Base-by-base conservation (phyloP, 352 stramenopile genomes). In the Globisporangium echinulatum region DNA sequence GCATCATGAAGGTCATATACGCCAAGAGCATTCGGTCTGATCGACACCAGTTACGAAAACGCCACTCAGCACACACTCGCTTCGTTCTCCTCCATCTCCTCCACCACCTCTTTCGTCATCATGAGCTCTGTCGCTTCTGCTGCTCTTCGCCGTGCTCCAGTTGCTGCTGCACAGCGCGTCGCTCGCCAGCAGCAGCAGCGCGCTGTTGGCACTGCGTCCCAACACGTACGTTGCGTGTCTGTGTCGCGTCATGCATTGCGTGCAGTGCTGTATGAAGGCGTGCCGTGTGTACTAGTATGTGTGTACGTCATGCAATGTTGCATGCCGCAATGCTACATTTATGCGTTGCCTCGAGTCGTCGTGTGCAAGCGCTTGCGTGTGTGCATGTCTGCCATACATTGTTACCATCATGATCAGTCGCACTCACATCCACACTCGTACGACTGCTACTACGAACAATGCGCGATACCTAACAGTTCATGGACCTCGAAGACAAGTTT, bases 401-500 rank as follows among this genome's bases (percentile, higher is more conserved):
- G 25, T 1, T 3, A 3, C 25, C 25, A 33, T 33, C 25, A 33
- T 33, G 25, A 3, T 3, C 25, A 33, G 25, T 33, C 25, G 25
- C 25, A 33, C 25, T 33, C 25, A 33, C 43, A 15, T 48, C 43
- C 13, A 48, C 43, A 17, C 43, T 48, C 13, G 4, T 10, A 11
- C 39, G 39, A 43, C 11, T 43, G 39, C 39, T 48, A 11, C 10
- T 15, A 6, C 13, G 10, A 48, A 17, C 43, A 11, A 48, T 48
- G 25, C 43, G 13, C 15, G 43, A n/a, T 13, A 17, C 11, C 9
- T 7, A 54, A 25, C 55, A 94, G 81, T 89, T 77, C 59, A 94
- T 94, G 49, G 79, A 87, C 14, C 76, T 82, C 33, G 89, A 99
- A 67, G 80, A 98, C 56, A 88, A 97, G 62, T 92, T 91, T 61